These are phyloP conservation scores for Solanum appendiculatum DNA, from an alignment of 257 asterid genomes.

Conservation along the genomic window DNA sequence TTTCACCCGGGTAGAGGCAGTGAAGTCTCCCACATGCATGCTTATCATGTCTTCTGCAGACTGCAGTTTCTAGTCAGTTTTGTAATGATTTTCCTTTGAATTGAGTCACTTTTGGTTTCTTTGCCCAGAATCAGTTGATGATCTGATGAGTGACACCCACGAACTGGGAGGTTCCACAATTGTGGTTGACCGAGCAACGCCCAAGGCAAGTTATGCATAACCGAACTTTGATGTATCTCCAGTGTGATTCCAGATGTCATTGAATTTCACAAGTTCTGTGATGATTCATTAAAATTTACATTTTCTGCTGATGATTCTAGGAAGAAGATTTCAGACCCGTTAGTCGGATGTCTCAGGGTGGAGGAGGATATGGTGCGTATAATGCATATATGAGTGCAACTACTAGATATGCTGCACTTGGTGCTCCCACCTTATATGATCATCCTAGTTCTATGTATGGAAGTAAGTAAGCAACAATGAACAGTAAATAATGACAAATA, in stretches of 20 bases:
- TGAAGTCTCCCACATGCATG: not conserved
- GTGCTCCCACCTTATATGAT: constrained; percentile 95
- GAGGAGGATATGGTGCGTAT: constrained; percentile 95
- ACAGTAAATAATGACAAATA: not conserved
- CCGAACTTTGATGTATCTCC: not conserved
- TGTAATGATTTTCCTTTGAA: not conserved
- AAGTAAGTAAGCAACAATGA: constrained; percentile 43
- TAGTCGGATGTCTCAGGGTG: constrained; percentile 58
- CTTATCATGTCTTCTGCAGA: not conserved
- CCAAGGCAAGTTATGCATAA: constrained; percentile 42
- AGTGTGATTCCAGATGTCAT: not conserved
- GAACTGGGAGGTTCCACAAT: constrained; percentile 89
- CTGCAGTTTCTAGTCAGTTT: not conserved
- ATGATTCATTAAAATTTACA: not conserved
- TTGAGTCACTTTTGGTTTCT: not conserved
- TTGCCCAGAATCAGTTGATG: constrained; percentile 87
- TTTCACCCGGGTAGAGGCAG: not conserved
- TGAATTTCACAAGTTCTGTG: not conserved
- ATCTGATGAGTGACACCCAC: constrained; percentile 84
- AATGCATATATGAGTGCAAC: constrained; percentile 88
- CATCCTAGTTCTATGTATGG: constrained; percentile 67
- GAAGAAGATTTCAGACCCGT: constrained; percentile 81
- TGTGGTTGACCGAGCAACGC: constrained; percentile 98
- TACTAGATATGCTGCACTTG: constrained; percentile 95
- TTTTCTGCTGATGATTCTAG: constrained; percentile 15